Evolutionary conservation across 2,329 filamentous ascomycete species (phyloP).

Genomic region (Fusarium aywerte): DNA sequence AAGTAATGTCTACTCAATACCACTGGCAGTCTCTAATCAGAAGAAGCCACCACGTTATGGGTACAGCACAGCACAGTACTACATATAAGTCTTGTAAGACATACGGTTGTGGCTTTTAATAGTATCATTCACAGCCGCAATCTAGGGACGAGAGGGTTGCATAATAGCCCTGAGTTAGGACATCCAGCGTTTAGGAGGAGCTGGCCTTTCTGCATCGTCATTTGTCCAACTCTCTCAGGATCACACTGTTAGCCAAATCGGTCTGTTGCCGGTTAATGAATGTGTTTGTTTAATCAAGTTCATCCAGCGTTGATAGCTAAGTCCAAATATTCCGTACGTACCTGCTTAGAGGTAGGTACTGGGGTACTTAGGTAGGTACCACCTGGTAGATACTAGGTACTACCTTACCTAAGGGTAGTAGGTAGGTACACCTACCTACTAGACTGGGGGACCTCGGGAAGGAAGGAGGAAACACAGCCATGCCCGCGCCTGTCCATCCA

Average conservation of each 20-base stretch:
- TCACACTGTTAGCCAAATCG: not conserved
- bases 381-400: too few species aligned
- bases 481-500: conserved; percentile 30
- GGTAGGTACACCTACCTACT: not conserved
- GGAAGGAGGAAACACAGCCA: conserved; percentile 32
- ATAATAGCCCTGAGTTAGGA: not conserved
- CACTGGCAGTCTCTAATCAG: not conserved
- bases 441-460: conserved; percentile 4
- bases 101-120: conserved; percentile 21
- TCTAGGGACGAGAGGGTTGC: conserved; percentile 23
- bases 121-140: conserved; percentile 18
- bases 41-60: not conserved
- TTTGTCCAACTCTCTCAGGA: not conserved
- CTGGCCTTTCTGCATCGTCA: not conserved
- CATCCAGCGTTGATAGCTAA: not conserved
- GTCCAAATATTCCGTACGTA: not conserved
- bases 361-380: not conserved
- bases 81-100: conserved; percentile 2
- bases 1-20: too few species aligned
- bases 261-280: not conserved
- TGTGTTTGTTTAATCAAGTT: not conserved
- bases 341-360: too few species aligned
- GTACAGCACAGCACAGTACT: not conserved
- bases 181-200: not conserved
- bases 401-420: not conserved